Evolutionary conservation across 176 grass and related monocot species (phyloP).

Genomic region (Thalia dealbata): DNA sequence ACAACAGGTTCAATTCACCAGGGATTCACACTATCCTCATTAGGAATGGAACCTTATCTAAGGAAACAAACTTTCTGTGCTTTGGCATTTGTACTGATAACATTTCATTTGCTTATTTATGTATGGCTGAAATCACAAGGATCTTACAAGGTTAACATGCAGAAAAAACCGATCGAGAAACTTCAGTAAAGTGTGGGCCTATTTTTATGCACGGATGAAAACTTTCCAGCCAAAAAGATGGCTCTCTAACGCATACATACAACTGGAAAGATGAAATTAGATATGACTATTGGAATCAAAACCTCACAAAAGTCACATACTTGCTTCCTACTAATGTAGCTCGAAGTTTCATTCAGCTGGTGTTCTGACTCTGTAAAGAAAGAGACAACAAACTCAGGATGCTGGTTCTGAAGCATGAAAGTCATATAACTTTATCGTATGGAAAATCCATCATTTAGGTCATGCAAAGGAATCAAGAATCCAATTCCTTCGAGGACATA

Average conservation of each 20-base stretch:
- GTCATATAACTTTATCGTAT: background rate
- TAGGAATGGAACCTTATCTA: background rate
- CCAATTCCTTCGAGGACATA: too few relatives aligned
- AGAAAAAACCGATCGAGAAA: too few relatives aligned
- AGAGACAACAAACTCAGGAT: background rate
- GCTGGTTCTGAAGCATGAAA: background rate
- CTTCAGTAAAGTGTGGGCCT: too few relatives aligned
- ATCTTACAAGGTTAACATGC: too few relatives aligned
- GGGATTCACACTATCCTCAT: slow-evolving; percentile 7
- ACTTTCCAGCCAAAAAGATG: background rate
- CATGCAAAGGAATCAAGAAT: too few relatives aligned
- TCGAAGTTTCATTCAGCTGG: slow-evolving; percentile 1
- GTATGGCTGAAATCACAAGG: background rate
- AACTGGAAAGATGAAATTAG: background rate
- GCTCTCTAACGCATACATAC: background rate
- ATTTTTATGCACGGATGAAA: background rate
- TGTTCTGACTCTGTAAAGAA: slow-evolving; percentile 10
- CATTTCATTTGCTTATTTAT: background rate
- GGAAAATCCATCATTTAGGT: background rate
- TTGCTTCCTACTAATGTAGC: background rate
- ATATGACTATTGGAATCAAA: background rate
- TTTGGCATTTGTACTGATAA: background rate
- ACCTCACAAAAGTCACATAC: background rate
- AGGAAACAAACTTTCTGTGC: background rate
- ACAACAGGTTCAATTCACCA: background rate